Evolutionary conservation across 2,329 filamentous ascomycete genomes (phyloP).

Genomic region (Fusarium clavum): DNA sequence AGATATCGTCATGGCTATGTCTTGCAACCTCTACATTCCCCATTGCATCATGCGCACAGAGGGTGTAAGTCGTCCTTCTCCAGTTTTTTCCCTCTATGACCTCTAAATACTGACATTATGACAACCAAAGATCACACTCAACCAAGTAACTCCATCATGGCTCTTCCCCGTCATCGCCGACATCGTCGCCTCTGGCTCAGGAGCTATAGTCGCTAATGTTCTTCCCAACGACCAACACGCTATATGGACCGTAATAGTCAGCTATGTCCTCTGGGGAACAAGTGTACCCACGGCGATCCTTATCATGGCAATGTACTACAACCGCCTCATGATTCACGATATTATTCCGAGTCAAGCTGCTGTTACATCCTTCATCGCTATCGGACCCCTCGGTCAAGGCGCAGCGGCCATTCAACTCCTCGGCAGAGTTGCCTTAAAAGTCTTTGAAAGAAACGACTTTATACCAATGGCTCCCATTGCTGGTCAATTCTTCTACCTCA

Average conservation of each 20-base stretch:
- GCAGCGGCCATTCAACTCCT: slow-evolving; percentile 63
- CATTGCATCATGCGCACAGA: slow-evolving; percentile 57
- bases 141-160: slow-evolving; percentile 67
- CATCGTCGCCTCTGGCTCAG: slow-evolving; percentile 70
- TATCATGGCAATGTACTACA: slow-evolving; percentile 71
- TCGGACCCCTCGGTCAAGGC: slow-evolving; percentile 72
- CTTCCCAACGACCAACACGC: slow-evolving; percentile 63
- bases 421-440: slow-evolving; percentile 53
- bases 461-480: slow-evolving; percentile 56
- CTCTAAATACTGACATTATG: slow-evolving; percentile 4
- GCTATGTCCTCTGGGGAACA: slow-evolving; percentile 72
- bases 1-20: slow-evolving; percentile 59
- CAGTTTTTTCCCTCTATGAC: slow-evolving; percentile 38
- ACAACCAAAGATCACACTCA: slow-evolving; percentile 38
- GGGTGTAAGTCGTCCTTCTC: slow-evolving; percentile 49
- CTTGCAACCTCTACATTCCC: slow-evolving; percentile 60
- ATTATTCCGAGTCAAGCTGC: slow-evolving; percentile 70
- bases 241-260: slow-evolving; percentile 66
- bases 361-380: slow-evolving; percentile 70
- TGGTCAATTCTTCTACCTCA: slow-evolving; percentile 66
- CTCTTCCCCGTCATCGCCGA: slow-evolving; percentile 71
- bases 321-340: slow-evolving; percentile 69
- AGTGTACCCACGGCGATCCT: slow-evolving; percentile 63
- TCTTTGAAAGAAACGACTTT: slow-evolving; percentile 50
- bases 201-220: slow-evolving; percentile 66